These are phyloP conservation scores for Paramecium primaurelia DNA, from an alignment of 73 alveolate genomes.

Conservation along the genomic window DNA sequence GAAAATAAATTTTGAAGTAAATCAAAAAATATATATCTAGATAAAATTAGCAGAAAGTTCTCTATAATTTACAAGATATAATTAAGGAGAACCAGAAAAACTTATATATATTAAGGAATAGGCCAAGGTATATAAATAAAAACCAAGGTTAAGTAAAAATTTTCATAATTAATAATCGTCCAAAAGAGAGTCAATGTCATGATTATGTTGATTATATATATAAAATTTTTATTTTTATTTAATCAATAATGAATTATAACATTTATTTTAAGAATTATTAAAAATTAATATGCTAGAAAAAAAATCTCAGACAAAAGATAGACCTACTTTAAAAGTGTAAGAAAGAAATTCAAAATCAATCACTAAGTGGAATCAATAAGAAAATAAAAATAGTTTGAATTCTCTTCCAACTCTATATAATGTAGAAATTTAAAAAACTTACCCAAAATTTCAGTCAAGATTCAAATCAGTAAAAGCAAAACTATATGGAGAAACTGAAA, in stretches of 20 bases:
- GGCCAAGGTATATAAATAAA: not conserved
- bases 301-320: not conserved
- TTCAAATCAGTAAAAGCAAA: not conserved
- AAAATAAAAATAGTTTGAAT: not conserved
- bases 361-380: not conserved
- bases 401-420: not conserved
- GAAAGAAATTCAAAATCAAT: not conserved
- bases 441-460: not conserved
- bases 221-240: not conserved
- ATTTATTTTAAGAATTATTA: not conserved
- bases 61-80: not conserved
- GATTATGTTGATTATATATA: not conserved
- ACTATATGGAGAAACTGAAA: not conserved
- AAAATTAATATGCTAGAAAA: not conserved
- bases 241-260: not conserved
- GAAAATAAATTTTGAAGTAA: not conserved
- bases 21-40: not conserved
- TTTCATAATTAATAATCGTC: not conserved
- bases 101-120: not conserved
- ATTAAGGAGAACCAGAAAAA: constrained; percentile 11
- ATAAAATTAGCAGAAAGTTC: not conserved
- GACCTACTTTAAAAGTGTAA: not conserved
- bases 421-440: not conserved
- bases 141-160: not conserved
- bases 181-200: not conserved